A percentile compares a stretch with the other conserved stretches of the same genome.
Evolutionary conservation across 768 basidiomycete species (phyloP).

Genomic region (Pisolithus microcarpus): DNA sequence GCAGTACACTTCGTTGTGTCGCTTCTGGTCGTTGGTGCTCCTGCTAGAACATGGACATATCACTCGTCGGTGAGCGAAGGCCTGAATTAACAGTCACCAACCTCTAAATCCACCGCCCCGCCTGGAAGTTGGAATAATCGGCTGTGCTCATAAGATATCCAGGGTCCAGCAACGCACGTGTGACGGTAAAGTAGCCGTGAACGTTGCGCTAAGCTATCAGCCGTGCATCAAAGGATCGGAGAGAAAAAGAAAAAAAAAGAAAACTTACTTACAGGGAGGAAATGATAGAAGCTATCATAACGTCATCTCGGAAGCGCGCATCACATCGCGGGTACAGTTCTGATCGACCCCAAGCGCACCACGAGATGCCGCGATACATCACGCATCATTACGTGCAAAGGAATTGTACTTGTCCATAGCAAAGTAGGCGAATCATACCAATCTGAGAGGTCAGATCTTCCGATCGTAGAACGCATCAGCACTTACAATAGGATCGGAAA

Average conservation of each 20-base stretch:
- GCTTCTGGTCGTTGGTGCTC: conserved; percentile 9
- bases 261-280: too few relatives aligned
- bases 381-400: conserved; percentile 3
- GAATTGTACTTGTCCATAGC: conserved; percentile 15
- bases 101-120: neutral
- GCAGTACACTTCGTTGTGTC: conserved; percentile 7
- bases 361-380: conserved; percentile 10
- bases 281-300: too few relatives aligned
- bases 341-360: too few relatives aligned
- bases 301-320: too few relatives aligned
- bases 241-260: too few relatives aligned
- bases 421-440: conserved; percentile 14
- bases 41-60: conserved; percentile 19
- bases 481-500: conserved; percentile 22
- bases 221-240: too few relatives aligned
- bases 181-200: too few relatives aligned
- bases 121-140: conserved; percentile 6
- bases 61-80: conserved; percentile 11
- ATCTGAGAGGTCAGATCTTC: conserved; percentile 11
- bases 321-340: too few relatives aligned
- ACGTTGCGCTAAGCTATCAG: too few relatives aligned
- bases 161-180: too few relatives aligned
- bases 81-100: conserved; percentile 12
- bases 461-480: conserved; percentile 7
- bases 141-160: too few relatives aligned